Evolutionary conservation across 257 asterid genomes (phyloP).

Genomic region (Nyctanthes arbortristis): DNA sequence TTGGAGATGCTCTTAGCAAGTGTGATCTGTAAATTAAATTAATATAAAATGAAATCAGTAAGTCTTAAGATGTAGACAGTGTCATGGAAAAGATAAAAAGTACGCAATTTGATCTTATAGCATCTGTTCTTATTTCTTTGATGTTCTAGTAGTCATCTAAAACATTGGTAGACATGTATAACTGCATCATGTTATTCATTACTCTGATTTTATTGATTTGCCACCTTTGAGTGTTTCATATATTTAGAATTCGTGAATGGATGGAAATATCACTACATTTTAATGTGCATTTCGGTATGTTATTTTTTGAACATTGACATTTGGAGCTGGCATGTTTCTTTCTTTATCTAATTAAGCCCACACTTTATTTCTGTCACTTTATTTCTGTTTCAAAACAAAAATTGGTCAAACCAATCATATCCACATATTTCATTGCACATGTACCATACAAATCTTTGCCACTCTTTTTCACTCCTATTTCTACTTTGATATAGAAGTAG

Average conservation of each 20-base stretch:
- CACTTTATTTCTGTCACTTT: too few relatives aligned
- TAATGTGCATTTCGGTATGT: neutral
- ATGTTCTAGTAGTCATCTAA: neutral
- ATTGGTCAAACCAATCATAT: too few relatives aligned
- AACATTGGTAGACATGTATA: neutral
- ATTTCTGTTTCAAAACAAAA: too few relatives aligned
- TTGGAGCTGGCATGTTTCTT: neutral
- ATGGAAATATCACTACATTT: neutral
- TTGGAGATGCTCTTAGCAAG: too few relatives aligned
- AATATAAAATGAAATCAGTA: neutral
- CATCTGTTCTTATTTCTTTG: neutral
- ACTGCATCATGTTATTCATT: neutral
- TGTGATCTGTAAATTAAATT: neutral
- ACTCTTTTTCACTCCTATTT: too few relatives aligned
- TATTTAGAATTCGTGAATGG: too few relatives aligned
- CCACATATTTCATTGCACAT: too few relatives aligned
- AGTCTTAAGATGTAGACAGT: neutral
- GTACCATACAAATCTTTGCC: too few relatives aligned
- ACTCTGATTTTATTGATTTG: neutral
- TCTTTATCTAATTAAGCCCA: too few relatives aligned
- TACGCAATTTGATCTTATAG: neutral
- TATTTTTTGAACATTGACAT: neutral
- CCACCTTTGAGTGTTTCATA: too few relatives aligned
- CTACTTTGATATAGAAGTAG: too few relatives aligned
- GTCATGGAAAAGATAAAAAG: neutral